A percentile compares a stretch with the other conserved stretches of the same genome.
These are phyloP conservation scores for Saturnispora ahearnii DNA, from an alignment of 805 yeast genomes.

Conservation along the genomic window DNA sequence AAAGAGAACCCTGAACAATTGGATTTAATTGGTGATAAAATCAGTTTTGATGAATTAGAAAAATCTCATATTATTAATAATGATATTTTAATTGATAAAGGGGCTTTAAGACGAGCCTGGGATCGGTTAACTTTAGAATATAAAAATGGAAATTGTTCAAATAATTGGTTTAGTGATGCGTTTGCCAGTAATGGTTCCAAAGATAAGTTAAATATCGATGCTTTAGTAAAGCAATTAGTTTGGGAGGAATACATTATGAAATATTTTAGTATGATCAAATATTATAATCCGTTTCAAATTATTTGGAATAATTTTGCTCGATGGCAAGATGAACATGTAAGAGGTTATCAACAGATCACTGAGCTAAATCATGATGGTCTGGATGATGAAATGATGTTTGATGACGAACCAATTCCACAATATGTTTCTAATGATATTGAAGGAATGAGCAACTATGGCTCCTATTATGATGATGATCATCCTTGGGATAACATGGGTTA, in stretches of 20 bases:
- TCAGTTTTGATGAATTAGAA: conserved; percentile 9
- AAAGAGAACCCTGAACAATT: conserved; percentile 17
- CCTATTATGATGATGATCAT: conserved; percentile 12
- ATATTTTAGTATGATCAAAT: conserved; percentile 14
- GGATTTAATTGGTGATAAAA: conserved; percentile 10
- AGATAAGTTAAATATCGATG: conserved; percentile 3
- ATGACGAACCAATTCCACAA: background rate
- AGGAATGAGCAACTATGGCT: conserved; percentile 14
- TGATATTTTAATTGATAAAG: conserved; percentile 13
- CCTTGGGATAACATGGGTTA: conserved; percentile 7
- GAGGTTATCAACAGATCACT: conserved; percentile 1
- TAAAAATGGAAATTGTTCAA: background rate
- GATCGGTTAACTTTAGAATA: conserved; percentile 6
- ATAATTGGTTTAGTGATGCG: background rate
- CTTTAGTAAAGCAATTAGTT: conserved; percentile 9
- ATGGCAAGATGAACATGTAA: conserved; percentile 8
- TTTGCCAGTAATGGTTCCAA: background rate
- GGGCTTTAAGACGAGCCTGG: conserved; percentile 12
- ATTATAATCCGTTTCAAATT: conserved; percentile 13
- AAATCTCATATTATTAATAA: conserved; percentile 1
- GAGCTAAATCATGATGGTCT: conserved; percentile 9
- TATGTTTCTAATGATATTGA: background rate
- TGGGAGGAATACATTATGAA: conserved; percentile 14
- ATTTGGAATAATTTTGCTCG: conserved; percentile 12
- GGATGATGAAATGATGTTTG: conserved; percentile 4